Percentiles rank a stretch among this genome's conserved stretches.
Evolutionary conservation across 2,329 filamentous ascomycete species (phyloP).

Genomic region (Blumeriella jaapii): DNA sequence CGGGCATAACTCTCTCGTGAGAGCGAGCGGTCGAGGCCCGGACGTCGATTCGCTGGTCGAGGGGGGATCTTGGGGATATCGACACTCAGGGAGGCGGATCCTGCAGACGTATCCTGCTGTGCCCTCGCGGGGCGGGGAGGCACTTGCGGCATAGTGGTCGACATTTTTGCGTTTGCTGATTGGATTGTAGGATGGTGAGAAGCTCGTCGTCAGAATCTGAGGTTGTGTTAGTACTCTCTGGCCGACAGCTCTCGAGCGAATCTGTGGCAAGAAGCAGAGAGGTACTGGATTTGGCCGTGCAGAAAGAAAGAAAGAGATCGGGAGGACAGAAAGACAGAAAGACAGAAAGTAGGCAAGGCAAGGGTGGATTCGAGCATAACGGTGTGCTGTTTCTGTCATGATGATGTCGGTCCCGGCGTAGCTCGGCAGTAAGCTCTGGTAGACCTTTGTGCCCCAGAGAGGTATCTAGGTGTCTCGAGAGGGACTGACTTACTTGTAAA

Average conservation of each 20-base stretch:
- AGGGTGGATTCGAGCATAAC: too few relatives aligned
- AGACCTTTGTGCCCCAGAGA: too few relatives aligned
- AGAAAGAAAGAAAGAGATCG: not conserved
- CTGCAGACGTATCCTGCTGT: constrained; percentile 30
- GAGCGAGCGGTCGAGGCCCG: constrained; percentile 61
- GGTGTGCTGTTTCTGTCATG: too few relatives aligned
- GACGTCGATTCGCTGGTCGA: constrained; percentile 54
- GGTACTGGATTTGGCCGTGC: too few relatives aligned
- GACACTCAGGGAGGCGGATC: constrained; percentile 25
- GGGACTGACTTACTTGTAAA: too few relatives aligned
- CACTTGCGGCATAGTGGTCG: constrained; percentile 38
- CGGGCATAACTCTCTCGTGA: constrained; percentile 68
- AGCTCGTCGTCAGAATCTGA: constrained; percentile 2
- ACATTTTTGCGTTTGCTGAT: constrained; percentile 23
- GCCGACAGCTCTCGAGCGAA: too few relatives aligned
- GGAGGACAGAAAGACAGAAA: too few relatives aligned
- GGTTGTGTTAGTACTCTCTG: constrained; percentile 4
- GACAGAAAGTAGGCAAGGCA: too few relatives aligned
- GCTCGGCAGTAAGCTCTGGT: too few relatives aligned
- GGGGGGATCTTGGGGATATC: constrained; percentile 66
- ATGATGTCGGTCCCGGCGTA: too few relatives aligned
- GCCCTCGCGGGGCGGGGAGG: constrained; percentile 50
- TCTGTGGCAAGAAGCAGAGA: too few relatives aligned
- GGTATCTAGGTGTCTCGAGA: too few relatives aligned
- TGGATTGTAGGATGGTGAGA: constrained; percentile 5